These are phyloP conservation scores for Ogataea thermomethanolica DNA, from an alignment of 805 yeast species.

Conservation along the genomic window DNA sequence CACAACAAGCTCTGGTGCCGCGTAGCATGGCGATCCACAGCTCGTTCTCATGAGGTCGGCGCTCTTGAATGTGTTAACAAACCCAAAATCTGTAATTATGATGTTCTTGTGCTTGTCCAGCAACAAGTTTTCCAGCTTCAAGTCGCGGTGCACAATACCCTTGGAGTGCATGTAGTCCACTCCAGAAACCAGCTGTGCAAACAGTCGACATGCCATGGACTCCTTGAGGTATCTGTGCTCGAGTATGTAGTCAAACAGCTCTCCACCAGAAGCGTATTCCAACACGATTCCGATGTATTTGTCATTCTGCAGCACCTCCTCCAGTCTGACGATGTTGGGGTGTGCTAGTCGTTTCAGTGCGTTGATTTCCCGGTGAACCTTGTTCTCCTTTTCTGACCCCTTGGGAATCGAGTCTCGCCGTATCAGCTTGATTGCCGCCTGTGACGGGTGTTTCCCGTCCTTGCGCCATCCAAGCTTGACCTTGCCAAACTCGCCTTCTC, in stretches of 20 bases:
- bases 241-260: slow-evolving; percentile 86
- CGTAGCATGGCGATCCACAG: slow-evolving; percentile 98
- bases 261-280: slow-evolving; percentile 97
- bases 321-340: slow-evolving; percentile 89
- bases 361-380: slow-evolving; percentile 89
- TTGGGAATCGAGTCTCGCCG: slow-evolving; percentile 85
- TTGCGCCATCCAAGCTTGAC: slow-evolving; percentile 96
- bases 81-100: slow-evolving; percentile 88
- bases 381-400: slow-evolving; percentile 80
- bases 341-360: slow-evolving; percentile 82
- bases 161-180: slow-evolving; percentile 85
- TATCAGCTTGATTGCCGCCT: slow-evolving; percentile 91
- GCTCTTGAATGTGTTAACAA: slow-evolving; percentile 78
- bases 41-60: slow-evolving; percentile 87
- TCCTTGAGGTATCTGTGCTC: slow-evolving; percentile 86
- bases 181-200: slow-evolving; percentile 91
- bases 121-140: slow-evolving; percentile 69
- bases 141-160: slow-evolving; percentile 76
- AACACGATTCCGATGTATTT: slow-evolving; percentile 94
- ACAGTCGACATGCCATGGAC: slow-evolving; percentile 75
- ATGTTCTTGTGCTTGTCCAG: slow-evolving; percentile 85
- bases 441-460: slow-evolving; percentile 71
- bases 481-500: slow-evolving; percentile 98
- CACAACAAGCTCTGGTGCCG: slow-evolving; percentile 95
- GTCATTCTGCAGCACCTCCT: slow-evolving; percentile 90